phyloP scores from a whole-genome alignment of 2,329 filamentous ascomycete genomes.

The Xylariaceae sp. region DNA sequence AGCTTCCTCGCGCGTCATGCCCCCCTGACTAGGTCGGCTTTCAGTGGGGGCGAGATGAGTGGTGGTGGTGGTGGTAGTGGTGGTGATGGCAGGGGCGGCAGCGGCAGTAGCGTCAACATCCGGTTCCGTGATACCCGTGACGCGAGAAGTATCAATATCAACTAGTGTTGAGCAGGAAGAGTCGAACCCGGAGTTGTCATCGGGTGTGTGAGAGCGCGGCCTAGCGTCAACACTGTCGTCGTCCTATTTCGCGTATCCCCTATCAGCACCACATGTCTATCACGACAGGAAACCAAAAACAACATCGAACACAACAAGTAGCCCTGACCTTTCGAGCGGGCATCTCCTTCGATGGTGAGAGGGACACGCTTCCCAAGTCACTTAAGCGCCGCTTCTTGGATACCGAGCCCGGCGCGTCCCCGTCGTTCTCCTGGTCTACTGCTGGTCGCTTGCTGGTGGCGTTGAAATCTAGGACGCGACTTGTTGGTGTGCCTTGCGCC shows the following conservation, averaged over 20 bases:
- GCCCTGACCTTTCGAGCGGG: constrained; percentile 8
- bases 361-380: constrained; percentile 1
- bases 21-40: constrained; percentile 22
- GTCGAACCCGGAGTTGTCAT: constrained; percentile 48
- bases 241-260: constrained; percentile 9
- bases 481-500: background rate
- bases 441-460: constrained; percentile 20
- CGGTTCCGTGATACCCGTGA: constrained; percentile 46
- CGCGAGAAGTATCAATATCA: constrained; percentile 42
- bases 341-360: constrained; percentile 5
- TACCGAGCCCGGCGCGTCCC: constrained; percentile 9
- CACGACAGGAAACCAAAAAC: background rate
- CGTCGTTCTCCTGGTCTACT: constrained; percentile 15
- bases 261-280: constrained; percentile 12
- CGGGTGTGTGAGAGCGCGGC: constrained; percentile 34
- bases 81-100: too few species aligned
- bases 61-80: background rate
- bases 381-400: constrained; percentile 25
- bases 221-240: constrained; percentile 3
- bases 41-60: constrained; percentile 13
- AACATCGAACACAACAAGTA: background rate
- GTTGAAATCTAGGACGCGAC: constrained; percentile 3
- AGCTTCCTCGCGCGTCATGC: constrained; percentile 48
- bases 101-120: constrained; percentile 29
- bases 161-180: constrained; percentile 36